These are phyloP conservation scores for Xylaria scruposa DNA, from an alignment of 495 filamentous ascomycete genomes.

Conservation along the genomic window DNA sequence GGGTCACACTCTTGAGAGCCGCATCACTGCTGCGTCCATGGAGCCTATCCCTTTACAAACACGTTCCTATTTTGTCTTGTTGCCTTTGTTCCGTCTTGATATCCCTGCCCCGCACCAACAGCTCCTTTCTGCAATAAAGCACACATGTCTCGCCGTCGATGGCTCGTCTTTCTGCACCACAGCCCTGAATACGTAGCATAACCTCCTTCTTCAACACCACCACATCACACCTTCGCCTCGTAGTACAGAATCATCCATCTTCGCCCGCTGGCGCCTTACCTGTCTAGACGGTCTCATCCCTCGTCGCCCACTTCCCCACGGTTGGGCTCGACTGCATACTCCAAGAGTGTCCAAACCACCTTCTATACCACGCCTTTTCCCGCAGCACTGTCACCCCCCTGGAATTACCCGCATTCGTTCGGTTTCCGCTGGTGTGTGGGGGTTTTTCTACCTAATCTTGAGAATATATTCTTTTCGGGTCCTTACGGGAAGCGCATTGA, in stretches of 20 bases:
- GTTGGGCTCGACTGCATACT: slow-evolving; percentile 65
- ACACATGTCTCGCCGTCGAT: slow-evolving; percentile 66
- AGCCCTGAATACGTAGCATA: slow-evolving; percentile 60
- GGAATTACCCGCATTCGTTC: slow-evolving; percentile 39
- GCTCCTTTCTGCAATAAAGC: slow-evolving; percentile 64
- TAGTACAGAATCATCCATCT: slow-evolving; percentile 52
- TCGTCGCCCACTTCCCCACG: slow-evolving; percentile 42
- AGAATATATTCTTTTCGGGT: slow-evolving; percentile 29
- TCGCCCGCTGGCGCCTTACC: slow-evolving; percentile 47
- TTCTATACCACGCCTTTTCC: slow-evolving; percentile 31
- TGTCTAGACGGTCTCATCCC: slow-evolving; percentile 39
- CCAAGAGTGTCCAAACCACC: slow-evolving; percentile 39
- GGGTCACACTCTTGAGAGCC: slow-evolving; percentile 67
- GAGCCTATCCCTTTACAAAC: slow-evolving; percentile 54
- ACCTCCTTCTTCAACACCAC: slow-evolving; percentile 51
- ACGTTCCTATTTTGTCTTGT: slow-evolving; percentile 53
- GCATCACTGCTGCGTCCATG: slow-evolving; percentile 64
- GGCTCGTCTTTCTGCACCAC: slow-evolving; percentile 54
- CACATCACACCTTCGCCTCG: slow-evolving; percentile 50
- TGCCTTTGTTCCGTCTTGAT: slow-evolving; percentile 53
- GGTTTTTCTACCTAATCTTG: slow-evolving; percentile 37
- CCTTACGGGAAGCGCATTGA: slow-evolving; percentile 24
- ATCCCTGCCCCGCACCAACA: slow-evolving; percentile 58
- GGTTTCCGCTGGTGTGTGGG: slow-evolving; percentile 36
- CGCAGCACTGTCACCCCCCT: slow-evolving; percentile 31